Base-by-base conservation (phyloP, 1,284 basidiomycete species). In the Lentinula novae-zelandiae region DNA sequence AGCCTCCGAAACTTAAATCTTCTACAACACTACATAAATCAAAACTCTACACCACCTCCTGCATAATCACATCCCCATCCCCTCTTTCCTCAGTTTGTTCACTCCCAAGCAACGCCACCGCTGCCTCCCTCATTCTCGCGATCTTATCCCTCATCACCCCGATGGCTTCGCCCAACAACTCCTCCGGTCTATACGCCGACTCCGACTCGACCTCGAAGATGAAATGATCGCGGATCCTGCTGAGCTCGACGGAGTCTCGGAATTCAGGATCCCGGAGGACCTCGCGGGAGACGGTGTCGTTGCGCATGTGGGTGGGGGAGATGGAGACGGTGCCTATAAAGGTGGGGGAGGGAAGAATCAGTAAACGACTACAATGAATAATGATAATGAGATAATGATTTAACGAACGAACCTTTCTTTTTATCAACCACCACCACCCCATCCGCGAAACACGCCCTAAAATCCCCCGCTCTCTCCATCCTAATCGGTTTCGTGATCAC, bases 261-360 rank as follows among this genome's bases (percentile, higher is more conserved):
- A 99, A 98, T 72, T 99, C 96, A 1, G 90, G 85, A 73, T 98
- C 92, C 62, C 96, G 83, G 52, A 98, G 80, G 1, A 96, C 96
- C 73, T 99, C 96, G 53, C 97, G 82, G 67, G 89, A 94, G 68
- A 99, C 93, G 1, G 89, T 94, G 72, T 99, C 97, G 63, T 88
- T 89, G 34, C 96, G 82, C 22, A 95, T 82, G 27, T 84, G 78
- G 22, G 83, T 74, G 49, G 81, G 74, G 66, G 92, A 86, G 7
- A 91, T 82, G 31, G 80, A 79, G 57, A 86, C 81, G 63, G 75
- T 76, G 71, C 42, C 54, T 52, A 17, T 12, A 15, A 2, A 12
- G 17, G 17, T 20, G 12, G 20, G 27, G 20, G 12, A 9, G n/a
- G 22, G 6, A 34, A 17, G 2, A 9, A 15, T 27, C 27, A 27